A percentile compares a stretch with the other conserved stretches of the same genome.
These are phyloP conservation scores for Diplotaxis tenuifolia DNA, from an alignment of 345 rosid species.

Conservation along the genomic window DNA sequence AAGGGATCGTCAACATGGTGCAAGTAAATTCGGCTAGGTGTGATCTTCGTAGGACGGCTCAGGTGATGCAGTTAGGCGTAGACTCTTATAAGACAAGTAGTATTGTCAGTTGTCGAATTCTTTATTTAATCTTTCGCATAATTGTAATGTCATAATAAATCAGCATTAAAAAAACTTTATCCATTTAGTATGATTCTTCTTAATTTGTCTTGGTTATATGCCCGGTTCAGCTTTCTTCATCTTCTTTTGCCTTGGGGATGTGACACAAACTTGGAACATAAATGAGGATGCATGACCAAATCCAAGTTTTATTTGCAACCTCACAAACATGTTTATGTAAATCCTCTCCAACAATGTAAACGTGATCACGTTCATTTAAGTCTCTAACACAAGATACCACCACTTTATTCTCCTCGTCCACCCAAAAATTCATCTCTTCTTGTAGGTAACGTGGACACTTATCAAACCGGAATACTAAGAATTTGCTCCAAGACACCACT, in stretches of 20 bases:
- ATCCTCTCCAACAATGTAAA: neutral
- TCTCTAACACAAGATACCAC: neutral
- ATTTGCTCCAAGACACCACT: neutral
- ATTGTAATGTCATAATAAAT: too few species aligned
- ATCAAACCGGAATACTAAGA: neutral
- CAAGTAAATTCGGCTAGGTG: too few species aligned
- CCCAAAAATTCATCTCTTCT: neutral
- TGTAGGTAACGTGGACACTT: neutral
- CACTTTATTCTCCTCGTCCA: neutral
- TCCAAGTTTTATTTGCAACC: neutral
- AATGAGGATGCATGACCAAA: neutral
- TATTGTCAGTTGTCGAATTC: too few species aligned
- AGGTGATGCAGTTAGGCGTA: too few species aligned
- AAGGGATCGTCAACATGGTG: too few species aligned
- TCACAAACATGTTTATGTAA: neutral
- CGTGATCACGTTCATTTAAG: neutral
- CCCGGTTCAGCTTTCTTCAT: too few species aligned
- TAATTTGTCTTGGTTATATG: too few species aligned
- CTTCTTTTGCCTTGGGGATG: neutral
- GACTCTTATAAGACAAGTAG: too few species aligned
- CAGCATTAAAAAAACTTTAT: too few species aligned
- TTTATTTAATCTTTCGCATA: too few species aligned
- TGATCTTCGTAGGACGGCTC: too few species aligned
- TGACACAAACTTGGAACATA: neutral
- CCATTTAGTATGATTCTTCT: neutral